Conservation (phyloP, 768 basidiomycete genomes). For the Psilocybe sp. region DNA sequence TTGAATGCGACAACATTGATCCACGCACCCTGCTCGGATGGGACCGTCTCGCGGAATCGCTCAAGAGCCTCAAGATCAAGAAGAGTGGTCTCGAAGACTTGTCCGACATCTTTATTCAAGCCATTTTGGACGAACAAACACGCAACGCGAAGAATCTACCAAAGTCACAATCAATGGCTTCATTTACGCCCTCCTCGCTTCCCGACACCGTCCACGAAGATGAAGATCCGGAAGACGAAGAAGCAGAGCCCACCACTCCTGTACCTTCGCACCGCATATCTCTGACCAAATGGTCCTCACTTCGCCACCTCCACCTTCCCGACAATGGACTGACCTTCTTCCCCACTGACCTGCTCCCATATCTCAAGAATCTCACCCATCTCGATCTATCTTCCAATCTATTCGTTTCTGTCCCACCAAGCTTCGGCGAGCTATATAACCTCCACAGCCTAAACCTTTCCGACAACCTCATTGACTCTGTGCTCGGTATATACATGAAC, state of each 20-base stretch:
- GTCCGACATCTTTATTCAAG: slow-evolving; percentile 69
- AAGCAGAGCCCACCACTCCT: slow-evolving; percentile 6
- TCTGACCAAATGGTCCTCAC: slow-evolving; percentile 67
- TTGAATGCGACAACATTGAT: slow-evolving; percentile 80
- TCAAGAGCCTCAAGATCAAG: slow-evolving; percentile 72
- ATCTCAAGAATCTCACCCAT: slow-evolving; percentile 72
- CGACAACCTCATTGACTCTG: slow-evolving; percentile 96
- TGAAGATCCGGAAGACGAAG: slow-evolving; percentile 10
- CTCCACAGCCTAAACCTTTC: slow-evolving; percentile 92
- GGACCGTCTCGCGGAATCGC: slow-evolving; percentile 70
- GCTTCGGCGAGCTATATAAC: slow-evolving; percentile 69
- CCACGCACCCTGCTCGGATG: slow-evolving; percentile 81
- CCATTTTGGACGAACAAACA: slow-evolving; percentile 76
- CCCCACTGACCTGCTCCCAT: slow-evolving; percentile 61
- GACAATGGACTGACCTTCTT: slow-evolving; percentile 83
- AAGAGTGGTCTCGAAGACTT: slow-evolving; percentile 83
- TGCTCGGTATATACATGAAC: slow-evolving; percentile 81
- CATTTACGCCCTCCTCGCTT: slow-evolving; percentile 12
- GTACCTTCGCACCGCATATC: slow-evolving; percentile 42
- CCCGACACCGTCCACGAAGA: slow-evolving; percentile 16
- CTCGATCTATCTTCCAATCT: slow-evolving; percentile 91
- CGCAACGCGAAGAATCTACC: slow-evolving; percentile 54
- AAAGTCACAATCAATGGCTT: slow-evolving; percentile 37
- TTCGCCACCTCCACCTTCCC: slow-evolving; percentile 72
- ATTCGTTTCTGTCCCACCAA: slow-evolving; percentile 81